These are phyloP conservation scores for Eucalyptus pauciflora DNA, from an alignment of 345 rosid genomes.

Conservation along the genomic window DNA sequence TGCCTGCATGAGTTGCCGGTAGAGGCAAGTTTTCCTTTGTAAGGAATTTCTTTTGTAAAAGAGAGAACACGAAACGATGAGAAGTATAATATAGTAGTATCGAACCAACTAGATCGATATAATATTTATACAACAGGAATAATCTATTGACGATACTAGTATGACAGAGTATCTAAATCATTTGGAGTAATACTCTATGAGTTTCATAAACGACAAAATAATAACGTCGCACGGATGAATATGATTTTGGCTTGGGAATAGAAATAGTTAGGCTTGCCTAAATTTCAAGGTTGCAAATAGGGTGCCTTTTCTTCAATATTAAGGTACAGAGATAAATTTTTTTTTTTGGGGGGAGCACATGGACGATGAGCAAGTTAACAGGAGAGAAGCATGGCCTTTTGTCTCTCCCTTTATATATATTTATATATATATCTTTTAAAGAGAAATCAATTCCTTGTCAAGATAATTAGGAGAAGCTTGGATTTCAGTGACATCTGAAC, in stretches of 20 bases:
- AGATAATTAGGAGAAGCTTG: neutral
- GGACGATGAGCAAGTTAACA: neutral
- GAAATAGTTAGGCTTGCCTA: neutral
- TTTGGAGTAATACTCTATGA: neutral
- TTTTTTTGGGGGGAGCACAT: neutral
- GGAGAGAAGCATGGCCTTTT: neutral
- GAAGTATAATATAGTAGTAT: neutral
- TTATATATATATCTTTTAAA: neutral
- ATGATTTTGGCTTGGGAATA: neutral
- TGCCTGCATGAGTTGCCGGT: neutral
- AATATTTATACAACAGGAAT: neutral
- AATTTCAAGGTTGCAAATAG: neutral
- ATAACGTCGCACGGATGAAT: rapidly evolving
- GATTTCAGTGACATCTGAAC: conserved; percentile 19
- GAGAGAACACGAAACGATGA: neutral
- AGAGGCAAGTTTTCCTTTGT: neutral
- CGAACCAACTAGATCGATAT: neutral
- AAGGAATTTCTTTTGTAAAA: rapidly evolving
- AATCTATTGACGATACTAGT: neutral
- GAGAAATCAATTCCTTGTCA: neutral
- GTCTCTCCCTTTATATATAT: neutral
- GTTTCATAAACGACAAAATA: neutral
- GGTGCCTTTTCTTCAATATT: neutral
- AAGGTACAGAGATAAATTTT: neutral
- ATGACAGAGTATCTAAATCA: neutral